phyloP scores from a whole-genome alignment of 108 stramenopile genomes.

The Aurantiochytrium sp. region DNA sequence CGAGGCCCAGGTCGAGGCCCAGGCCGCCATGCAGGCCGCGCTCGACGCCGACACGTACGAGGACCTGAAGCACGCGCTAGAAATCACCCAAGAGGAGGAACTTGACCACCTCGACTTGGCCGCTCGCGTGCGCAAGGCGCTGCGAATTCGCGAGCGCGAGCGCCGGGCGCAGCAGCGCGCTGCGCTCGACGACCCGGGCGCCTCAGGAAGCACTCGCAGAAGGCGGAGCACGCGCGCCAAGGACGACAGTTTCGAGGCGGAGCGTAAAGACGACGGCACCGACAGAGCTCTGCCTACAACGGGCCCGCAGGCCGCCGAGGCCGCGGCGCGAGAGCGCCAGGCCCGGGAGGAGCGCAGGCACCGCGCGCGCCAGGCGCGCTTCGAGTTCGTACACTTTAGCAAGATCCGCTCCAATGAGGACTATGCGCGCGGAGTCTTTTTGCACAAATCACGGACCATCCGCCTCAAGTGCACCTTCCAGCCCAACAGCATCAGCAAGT shows the following conservation, averaged over 20 bases:
- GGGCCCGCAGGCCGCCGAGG: background rate
- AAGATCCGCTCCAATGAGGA: slow-evolving; percentile 53
- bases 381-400: slow-evolving; percentile 53
- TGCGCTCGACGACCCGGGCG: background rate
- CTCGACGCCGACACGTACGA: background rate
- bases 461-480: slow-evolving; percentile 57
- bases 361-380: slow-evolving; percentile 43
- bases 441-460: slow-evolving; percentile 54
- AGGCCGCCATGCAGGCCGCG: background rate
- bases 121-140: background rate
- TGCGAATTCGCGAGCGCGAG: background rate
- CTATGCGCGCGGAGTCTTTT: slow-evolving; percentile 52
- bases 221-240: too few species aligned
- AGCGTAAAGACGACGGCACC: background rate
- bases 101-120: background rate
- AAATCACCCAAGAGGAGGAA: background rate
- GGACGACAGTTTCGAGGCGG: background rate
- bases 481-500: slow-evolving; percentile 48
- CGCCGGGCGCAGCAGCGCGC: slow-evolving; percentile 10
- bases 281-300: background rate
- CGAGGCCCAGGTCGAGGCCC: slow-evolving; percentile 19
- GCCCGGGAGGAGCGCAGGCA: slow-evolving; percentile 43
- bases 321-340: background rate
- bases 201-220: too few species aligned
- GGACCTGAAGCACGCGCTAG: background rate